Base-by-base conservation (phyloP, 2,329 filamentous ascomycete genomes). In the Aspergillus sp. region DNA sequence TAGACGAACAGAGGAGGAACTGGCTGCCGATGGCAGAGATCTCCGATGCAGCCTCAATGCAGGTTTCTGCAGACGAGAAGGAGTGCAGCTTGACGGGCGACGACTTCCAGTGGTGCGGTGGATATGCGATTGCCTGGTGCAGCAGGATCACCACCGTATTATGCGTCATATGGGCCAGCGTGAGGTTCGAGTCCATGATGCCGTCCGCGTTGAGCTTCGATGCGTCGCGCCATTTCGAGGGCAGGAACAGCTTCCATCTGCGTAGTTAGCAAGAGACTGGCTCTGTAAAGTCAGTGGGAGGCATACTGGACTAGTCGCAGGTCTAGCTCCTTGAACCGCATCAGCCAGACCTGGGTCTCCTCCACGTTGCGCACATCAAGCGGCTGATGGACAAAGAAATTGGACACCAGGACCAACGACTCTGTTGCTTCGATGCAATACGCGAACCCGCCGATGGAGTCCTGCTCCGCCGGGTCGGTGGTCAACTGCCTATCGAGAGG, bases 81-180 rank as follows among this genome's bases (percentile, higher is more conserved):
- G 74, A 80, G 0, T 80, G 80, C 1, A 82, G 63, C 56, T 69
- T 68, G 4, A 75, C 68, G 24, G 67, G 56, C 62, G 60, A 69
- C 13, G 56, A 58, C 68, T 67, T 61, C 69, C 68, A 73, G 22
- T 73, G 58, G 19, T 60, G 22, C 2, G 70, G 66, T 5, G 73
- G 72, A 44, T 72, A 72, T 64, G 79, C 80, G 41, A 82, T 80
- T 6, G 71, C 68, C 53, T 82, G 79, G 53, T 82, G 80, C 0
- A 82, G 65, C 0, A 82, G 66, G 9, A 82, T 80, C 59, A 80
- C 79, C 0, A 79, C 79, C 0, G 79, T 77, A 55, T 82, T 82
- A 47, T 82, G 80, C 0, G 78, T 82, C 4, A 80, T 71, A 40
- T 82, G 79, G 0, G 80, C 80, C 9, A 30, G 9, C 3, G 27